phyloP scores from a whole-genome alignment of 208 protist species.

The Trypanosoma mega region DNA sequence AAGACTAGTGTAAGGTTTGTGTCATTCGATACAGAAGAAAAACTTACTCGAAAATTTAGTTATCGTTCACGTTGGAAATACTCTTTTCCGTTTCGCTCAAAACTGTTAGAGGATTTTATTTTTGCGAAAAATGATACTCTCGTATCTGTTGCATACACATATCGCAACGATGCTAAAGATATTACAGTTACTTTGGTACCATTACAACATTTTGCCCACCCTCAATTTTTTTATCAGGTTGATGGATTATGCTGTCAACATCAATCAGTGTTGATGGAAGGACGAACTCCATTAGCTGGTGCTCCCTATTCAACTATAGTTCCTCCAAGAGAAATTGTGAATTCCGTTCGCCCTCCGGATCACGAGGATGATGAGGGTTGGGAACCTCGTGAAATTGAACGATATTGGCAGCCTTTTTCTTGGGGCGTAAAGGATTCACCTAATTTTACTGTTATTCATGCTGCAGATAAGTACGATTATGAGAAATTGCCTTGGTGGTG shows the following conservation, averaged over 20 bases:
- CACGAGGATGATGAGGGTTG: slow-evolving; percentile 83
- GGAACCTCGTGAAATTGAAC: slow-evolving; percentile 72
- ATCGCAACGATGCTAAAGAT: slow-evolving; percentile 32
- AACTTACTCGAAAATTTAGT: slow-evolving; percentile 12
- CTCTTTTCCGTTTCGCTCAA: slow-evolving; percentile 57
- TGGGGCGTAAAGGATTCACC: slow-evolving; percentile 81
- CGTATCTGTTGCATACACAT: slow-evolving; percentile 67
- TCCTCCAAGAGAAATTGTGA: slow-evolving; percentile 37
- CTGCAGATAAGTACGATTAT: slow-evolving; percentile 87
- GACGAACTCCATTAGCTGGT: slow-evolving; percentile 55
- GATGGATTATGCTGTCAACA: slow-evolving; percentile 78
- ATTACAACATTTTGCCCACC: slow-evolving; percentile 78
- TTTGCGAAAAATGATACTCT: slow-evolving; percentile 24
- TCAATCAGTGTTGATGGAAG: slow-evolving; percentile 86
- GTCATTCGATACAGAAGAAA: not conserved
- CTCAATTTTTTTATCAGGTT: slow-evolving; percentile 79
- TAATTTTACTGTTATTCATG: slow-evolving; percentile 78
- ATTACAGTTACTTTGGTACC: slow-evolving; percentile 79
- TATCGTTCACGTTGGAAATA: slow-evolving; percentile 63
- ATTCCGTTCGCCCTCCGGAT: slow-evolving; percentile 38
- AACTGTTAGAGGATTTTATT: slow-evolving; percentile 55
- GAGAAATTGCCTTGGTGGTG: slow-evolving; percentile 80
- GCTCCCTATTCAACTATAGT: slow-evolving; percentile 76
- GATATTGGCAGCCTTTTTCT: slow-evolving; percentile 85
- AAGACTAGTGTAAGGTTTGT: not conserved